Evolutionary conservation across 768 basidiomycete species (phyloP), one percentile per base, ranked within the genome.

Genomic region (Boletus rex-veris): DNA sequence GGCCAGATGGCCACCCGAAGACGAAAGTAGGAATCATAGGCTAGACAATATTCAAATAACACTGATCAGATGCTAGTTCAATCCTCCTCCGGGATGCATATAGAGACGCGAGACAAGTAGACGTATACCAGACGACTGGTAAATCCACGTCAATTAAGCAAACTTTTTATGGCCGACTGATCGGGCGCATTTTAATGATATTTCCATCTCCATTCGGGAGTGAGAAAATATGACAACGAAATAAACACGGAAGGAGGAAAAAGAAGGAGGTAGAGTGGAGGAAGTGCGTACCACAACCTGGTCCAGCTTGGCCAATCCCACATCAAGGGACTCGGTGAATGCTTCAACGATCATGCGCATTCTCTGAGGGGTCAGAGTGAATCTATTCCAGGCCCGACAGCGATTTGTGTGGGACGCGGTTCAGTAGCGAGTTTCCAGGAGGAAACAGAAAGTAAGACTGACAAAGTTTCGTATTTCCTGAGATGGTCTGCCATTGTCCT

Each of bases 321-420:
- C 72, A 64, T 97, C 94, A 26, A 99, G 80, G 2, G 90, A 84
- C 44, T 98, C 95, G 68, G 92, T 85, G 77, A 99, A 94, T 0
- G 95, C 90, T 68, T 97, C 92, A 24, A 95, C 93, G 65, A 98
- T 97, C 83, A 95, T 96, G 45, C 92, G 80, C 93, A 95, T 94
- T 54, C 92, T 74, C 69, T 92, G 92, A 15, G 92, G 90, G 8
- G 90, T 93, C 60, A 94, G 71, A 12, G 88, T 90, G 70, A 93
- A 92, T 63, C 89, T 90, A 64, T 50, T 36, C 8, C 14, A 39
- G n/a, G 16, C 1, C 12, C 21, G 26, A 35, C 12, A 38, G 26
- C 4, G 30, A 42, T 35, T 38, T 45, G 36, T 46, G 50, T 19
- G 38, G 45, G 41, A 28, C 18, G 37, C 16, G 9, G 35, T 43